phyloP scores from a whole-genome alignment of 2,329 filamentous ascomycete genomes.

The Fusarium tanahbumbuense region DNA sequence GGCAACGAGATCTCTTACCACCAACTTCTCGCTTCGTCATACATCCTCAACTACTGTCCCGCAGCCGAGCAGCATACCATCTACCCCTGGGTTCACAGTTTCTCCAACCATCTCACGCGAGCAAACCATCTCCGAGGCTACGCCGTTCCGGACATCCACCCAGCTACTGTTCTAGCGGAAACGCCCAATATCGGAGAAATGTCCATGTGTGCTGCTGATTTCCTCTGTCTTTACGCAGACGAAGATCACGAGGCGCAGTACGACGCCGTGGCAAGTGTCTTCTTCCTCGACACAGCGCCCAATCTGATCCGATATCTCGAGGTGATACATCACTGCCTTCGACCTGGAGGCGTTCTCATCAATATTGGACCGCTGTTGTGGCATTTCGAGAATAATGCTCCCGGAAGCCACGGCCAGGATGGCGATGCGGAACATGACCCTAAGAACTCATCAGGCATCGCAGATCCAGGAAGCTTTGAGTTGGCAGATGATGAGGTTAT shows the following conservation, averaged over 20 bases:
- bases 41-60: slow-evolving; percentile 76
- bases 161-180: slow-evolving; percentile 64
- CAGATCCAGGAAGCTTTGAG: slow-evolving; percentile 90
- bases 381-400: slow-evolving; percentile 88
- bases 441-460: slow-evolving; percentile 74
- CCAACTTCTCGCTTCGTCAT: slow-evolving; percentile 86
- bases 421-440: slow-evolving; percentile 63
- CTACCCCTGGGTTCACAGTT: slow-evolving; percentile 87
- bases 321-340: slow-evolving; percentile 81
- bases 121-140: slow-evolving; percentile 80
- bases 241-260: slow-evolving; percentile 71
- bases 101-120: slow-evolving; percentile 84
- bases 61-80: slow-evolving; percentile 74
- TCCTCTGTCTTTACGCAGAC: slow-evolving; percentile 84
- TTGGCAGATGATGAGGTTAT: slow-evolving; percentile 90
- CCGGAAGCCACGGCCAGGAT: slow-evolving; percentile 66
- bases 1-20: slow-evolving; percentile 98
- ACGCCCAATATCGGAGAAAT: slow-evolving; percentile 69
- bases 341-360: slow-evolving; percentile 81
- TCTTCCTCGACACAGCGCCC: slow-evolving; percentile 97
- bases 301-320: slow-evolving; percentile 92
- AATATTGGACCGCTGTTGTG: slow-evolving; percentile 93
- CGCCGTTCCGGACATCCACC: slow-evolving; percentile 83
- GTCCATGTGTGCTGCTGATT: slow-evolving; percentile 94
- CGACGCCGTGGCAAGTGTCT: slow-evolving; percentile 88